Base-by-base conservation (phyloP, 106 monocot species). In the Iris macrosiphon region DNA sequence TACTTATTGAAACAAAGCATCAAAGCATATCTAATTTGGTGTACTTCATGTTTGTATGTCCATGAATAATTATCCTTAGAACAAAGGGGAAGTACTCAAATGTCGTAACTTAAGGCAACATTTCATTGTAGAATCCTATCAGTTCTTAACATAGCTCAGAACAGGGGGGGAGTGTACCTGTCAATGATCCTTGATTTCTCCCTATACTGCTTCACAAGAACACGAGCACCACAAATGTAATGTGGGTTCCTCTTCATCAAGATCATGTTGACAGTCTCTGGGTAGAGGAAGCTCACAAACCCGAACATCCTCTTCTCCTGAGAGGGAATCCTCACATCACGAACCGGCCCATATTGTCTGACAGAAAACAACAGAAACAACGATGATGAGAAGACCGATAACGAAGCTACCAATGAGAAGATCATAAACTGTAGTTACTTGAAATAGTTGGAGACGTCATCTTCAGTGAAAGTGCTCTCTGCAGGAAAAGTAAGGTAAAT, bases 401-500 rank as follows among this genome's bases (percentile, higher is more conserved):
- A 37, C 13, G 0, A 48, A 11, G 7, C 4, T 22, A 41, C 17
- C 22, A 27, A 19, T 58, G 27, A 40, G 8, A 19, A 30, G 18
- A 54, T 17, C n/a, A n/a, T n/a, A n/a, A 31, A 20, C 2, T 31
- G 4, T 6, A 22, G 15, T 61, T 82, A 89, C 94, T 59, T 79
- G 71, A 95, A 95, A 45, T 95, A 89, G 17, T 74, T 69, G 17
- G 53, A 46, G 24, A 89, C 85, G 65, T 95, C 94, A 8, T 84
- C 75, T 38, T 89, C 79, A 7, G 71, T 74, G 40, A 89, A 95
- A 25, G 62, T 71, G 76, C 94, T 85, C 29, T 95, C 81, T 14
- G 81, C 69, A 29, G 89, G 81, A 46, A 95, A 95, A 2, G 89
- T 89, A 10, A 95, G 81, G 73, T 95, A 95, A 24, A 95, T 95